Base-by-base conservation (phyloP, 768 basidiomycete genomes). In the Tephrocybe rancida region DNA sequence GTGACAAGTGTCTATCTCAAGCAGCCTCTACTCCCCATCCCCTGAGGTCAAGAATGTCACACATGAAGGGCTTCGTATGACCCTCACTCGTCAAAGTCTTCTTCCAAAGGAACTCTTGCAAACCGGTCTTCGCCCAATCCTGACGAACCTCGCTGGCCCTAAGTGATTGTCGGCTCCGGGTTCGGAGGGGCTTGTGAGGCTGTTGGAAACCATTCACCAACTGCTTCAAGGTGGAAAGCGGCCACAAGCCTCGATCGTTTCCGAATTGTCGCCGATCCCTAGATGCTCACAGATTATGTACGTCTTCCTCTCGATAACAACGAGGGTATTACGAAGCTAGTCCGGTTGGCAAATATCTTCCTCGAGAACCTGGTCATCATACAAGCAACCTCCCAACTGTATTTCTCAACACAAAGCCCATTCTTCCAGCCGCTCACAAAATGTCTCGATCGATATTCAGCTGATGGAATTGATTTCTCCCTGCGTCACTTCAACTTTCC, bases 221-320 rank as follows among this genome's bases (percentile, higher is more conserved):
- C 68, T 98, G 99, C 73, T 99, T 99, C 85, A 98, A 98, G 69
- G 96, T 99, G 16, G 97, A 99, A 74, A 98, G 99, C 55, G 97
- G 97, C 0, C 85, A 92, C 69, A 99, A 99, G 71, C 6, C 78
- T 99, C 19, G 97, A 98, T 63, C 97, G 99, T 67, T 98, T 96
- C 73, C n/a, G n/a, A n/a, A n/a, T n/a, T 32, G 88, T 99, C 19
- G 92, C 96, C 22, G 94, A 96, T 63, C 88, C 92, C 13, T 86
- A 87, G 59, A 87, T 92, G 76, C 79, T 98, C 24, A 81, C 83
- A 52, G 85, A 83, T 43, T 89, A 95, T 0, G 86, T 93, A 0
- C 83, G 85, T 53, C 79, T 90, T 4, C 91, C 94, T 1, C 74
- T 92, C 21, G 80, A 84, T 13, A 93, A 96, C 57, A 95, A 95